Base-by-base conservation (phyloP, 1,284 basidiomycete species). In the Pholiota adiposa region DNA sequence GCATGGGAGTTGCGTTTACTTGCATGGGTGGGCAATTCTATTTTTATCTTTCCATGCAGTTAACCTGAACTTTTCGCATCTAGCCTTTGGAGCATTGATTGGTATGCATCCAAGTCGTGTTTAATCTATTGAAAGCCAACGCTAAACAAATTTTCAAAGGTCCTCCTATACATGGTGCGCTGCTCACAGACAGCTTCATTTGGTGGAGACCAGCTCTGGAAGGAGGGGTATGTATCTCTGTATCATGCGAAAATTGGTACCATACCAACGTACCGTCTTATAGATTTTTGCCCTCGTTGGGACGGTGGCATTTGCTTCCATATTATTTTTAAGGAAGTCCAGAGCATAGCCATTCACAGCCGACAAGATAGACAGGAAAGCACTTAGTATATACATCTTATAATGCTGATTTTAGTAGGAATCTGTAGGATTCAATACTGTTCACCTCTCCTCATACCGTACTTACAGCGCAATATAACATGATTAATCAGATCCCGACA, bases 121-220 rank as follows among this genome's bases (percentile, higher is more conserved):
- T n/a, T n/a, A n/a, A n/a, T n/a, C n/a, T n/a, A n/a, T n/a, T n/a
- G n/a, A n/a, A n/a, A n/a, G n/a, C n/a, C n/a, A n/a, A n/a, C n/a
- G n/a, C n/a, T n/a, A n/a, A n/a, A n/a, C n/a, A n/a, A n/a, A n/a
- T n/a, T n/a, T 36, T 25, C 12, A 53, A 49, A 63, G 69, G 68
- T 38, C 63, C 69, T 12, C 76, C 76, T 0, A 73, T 77, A 29
- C 62, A 67, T 18, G 76, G 76, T 25, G 74, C 75, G 2, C 60
- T 78, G 11, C 65, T 77, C 2, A 64, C 65, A 2, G 51, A 63
- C 2, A 44, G 58, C 1, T 72, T 67, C 54, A 44, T 59, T 3
- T 77, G 75, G 75, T 71, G 61, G 61, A 67, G 63, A 41, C 61
- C 72, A 3, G 70, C 69, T 11, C 59, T 72, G 1, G 75, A 75